phyloP scores from a whole-genome alignment of 108 stramenopile genomes.

The Cyclotella kingstonii region DNA sequence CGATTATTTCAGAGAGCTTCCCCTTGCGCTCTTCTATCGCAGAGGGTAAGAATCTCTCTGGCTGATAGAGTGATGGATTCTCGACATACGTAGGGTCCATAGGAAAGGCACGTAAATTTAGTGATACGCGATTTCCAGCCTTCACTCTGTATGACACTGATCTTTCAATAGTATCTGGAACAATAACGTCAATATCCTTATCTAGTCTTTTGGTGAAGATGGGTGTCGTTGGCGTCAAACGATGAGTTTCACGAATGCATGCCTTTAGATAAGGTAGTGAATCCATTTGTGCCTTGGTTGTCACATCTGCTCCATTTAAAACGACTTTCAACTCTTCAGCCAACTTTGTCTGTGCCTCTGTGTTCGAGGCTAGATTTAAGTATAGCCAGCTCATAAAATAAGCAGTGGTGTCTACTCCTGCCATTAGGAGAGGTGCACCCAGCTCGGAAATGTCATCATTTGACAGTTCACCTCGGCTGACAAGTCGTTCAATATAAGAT shows the following conservation, averaged over 20 bases:
- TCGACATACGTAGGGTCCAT: slow-evolving; percentile 21
- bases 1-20: slow-evolving; percentile 33
- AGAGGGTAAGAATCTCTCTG: slow-evolving; percentile 23
- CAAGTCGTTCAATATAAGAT: slow-evolving; percentile 16
- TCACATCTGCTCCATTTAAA: slow-evolving; percentile 27
- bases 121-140: slow-evolving; percentile 10
- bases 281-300: slow-evolving; percentile 30
- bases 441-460: slow-evolving; percentile 26
- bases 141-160: slow-evolving; percentile 1
- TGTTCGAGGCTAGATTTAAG: slow-evolving; percentile 35
- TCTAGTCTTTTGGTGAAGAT: slow-evolving; percentile 7
- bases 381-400: slow-evolving; percentile 35
- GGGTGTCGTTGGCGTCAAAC: slow-evolving; percentile 17
- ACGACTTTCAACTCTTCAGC: slow-evolving; percentile 28
- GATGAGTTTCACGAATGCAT: slow-evolving; percentile 37
- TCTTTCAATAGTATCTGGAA: background rate
- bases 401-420: slow-evolving; percentile 35
- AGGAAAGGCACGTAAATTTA: slow-evolving; percentile 23
- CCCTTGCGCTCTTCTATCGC: slow-evolving; percentile 33
- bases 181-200: slow-evolving; percentile 24
- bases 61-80: slow-evolving; percentile 15
- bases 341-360: slow-evolving; percentile 27
- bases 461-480: slow-evolving; percentile 14
- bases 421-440: slow-evolving; percentile 25
- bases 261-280: slow-evolving; percentile 26